Evolutionary conservation across 306 rosid species (phyloP), one percentile per base, ranked within the genome.

Genomic region (Glycine soja): DNA sequence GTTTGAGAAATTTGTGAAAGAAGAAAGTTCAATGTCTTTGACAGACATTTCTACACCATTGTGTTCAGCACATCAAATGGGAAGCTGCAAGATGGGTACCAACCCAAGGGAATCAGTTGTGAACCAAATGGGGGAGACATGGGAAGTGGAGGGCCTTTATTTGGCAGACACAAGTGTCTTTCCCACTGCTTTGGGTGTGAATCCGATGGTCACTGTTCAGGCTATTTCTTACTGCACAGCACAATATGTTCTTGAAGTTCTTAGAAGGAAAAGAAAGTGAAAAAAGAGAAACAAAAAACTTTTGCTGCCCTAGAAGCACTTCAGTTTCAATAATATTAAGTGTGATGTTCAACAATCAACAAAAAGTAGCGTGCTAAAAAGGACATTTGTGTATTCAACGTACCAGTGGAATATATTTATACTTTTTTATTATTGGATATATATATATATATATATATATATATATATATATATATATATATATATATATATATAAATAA

Each of bases 51-150:
- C 86, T 0, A 82, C 89, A 0, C 90, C 95, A 0, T 24, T 91
- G 7, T 93, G 98, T 46, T 91, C 95, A 2, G 97, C 98, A 0
- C 93, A 93, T 56, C 98, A 93, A 56, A 93, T 91, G 97, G 97
- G 98, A 24, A 91, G 98, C 61, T 91, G 98, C 43, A 65, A 93
- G 79, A 93, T 91, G 97, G 98, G 98, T 2, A 71, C 11, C 50
- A 81, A 81, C 50, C 80, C 88, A 5, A 84, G 62, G 82, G 81
- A 69, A 5, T 93, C 97, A 3, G 97, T 72, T 45, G 95, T 93
- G 78, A 88, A 91, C 53, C 90, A 90, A 68, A 89, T 81, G 83
- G 97, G 95, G 19, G 94, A 91, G 77, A 90, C 92, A 54, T 91
- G 98, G 98, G 98, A 93, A 56, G 86, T 91, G 10, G 94, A 91